Evolutionary conservation across 768 basidiomycete species (phyloP), one percentile per base, ranked within the genome.

Genomic region (Pleurotus tuoliensis): DNA sequence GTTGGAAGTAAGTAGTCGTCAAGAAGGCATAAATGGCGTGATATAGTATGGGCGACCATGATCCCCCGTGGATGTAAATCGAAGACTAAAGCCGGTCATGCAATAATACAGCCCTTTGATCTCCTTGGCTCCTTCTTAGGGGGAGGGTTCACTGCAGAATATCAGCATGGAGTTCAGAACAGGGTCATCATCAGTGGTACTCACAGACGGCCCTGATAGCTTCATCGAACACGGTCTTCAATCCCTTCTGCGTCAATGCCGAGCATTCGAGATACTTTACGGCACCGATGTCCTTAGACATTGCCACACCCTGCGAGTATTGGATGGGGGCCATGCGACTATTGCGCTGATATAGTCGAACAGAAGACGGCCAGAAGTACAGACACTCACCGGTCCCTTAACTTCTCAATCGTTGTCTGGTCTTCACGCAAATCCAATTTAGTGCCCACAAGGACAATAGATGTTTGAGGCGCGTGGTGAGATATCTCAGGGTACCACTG

Each of bases 141-240:
- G 59, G 84, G 84, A 59, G 90, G 90, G 71, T 92, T 88, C 71
- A 93, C 91, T 93, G 62, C 5, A 16, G 40, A 40, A 8, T 20
- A 43, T 5, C 11, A 52, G 38, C 37, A 27, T 49, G 2, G 47
- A 24, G 43, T 22, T 38, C 53, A 58, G 55, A 16, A 24, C 16
- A 24, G 24, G n/a, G 24, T 24, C 47, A 48, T 34, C 44, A 56
- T 57, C 51, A 56, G 49, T 18, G 45, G 40, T 54, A 88, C 92
- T 83, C 71, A 94, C 92, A 77, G 64, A 98, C 96, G 56, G 94
- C 93, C 55, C 97, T 86, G 66, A 99, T 98, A 43, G 97, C 97
- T 73, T 98, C 97, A 71, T 98, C 97, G 69, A 99, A 99, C 44
- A 99, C 97, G 57, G 90, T 95, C 84, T 99, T 99, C 68, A 99